Percentiles rank a stretch among this genome's conserved stretches.
phyloP scores from a whole-genome alignment of 179 eudicot genomes.

The Beta macrorhiza region DNA sequence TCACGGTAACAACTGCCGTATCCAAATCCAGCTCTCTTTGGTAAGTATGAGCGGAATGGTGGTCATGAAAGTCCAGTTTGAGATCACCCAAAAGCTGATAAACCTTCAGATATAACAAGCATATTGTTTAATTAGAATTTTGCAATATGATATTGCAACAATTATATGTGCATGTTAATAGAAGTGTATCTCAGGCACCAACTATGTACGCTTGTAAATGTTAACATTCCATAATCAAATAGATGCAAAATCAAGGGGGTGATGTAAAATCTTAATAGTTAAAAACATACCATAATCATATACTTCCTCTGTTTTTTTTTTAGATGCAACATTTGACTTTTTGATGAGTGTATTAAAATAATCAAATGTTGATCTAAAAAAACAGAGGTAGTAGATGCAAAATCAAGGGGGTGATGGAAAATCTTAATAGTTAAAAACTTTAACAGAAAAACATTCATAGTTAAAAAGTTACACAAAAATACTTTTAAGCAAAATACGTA shows the following conservation, averaged over 20 bases:
- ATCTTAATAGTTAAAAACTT: too few relatives aligned
- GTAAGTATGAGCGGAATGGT: constrained; percentile 49
- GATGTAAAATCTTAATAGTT: too few relatives aligned
- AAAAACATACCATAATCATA: too few relatives aligned
- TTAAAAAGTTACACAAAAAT: too few relatives aligned
- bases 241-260: not conserved
- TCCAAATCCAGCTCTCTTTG: constrained; percentile 71
- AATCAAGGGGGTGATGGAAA: too few relatives aligned
- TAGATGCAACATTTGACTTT: too few relatives aligned
- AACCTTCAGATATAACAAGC: constrained; percentile 42
- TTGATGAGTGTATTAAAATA: too few relatives aligned
- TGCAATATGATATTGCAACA: not conserved
- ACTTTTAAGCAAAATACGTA: too few relatives aligned
- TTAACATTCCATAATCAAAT: not conserved
- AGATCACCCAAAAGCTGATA: constrained; percentile 88
- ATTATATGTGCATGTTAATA: not conserved
- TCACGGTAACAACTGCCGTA: constrained; percentile 64
- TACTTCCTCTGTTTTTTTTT: too few relatives aligned
- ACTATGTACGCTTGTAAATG: not conserved
- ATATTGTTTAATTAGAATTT: constrained; percentile 5
- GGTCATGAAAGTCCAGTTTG: constrained; percentile 60
- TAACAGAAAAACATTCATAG: too few relatives aligned
- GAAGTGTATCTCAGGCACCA: not conserved
- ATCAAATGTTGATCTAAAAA: too few relatives aligned
- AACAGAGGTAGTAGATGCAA: too few relatives aligned